Conservation (phyloP, 2,329 filamentous ascomycete species). For the Cercospora sp. region DNA sequence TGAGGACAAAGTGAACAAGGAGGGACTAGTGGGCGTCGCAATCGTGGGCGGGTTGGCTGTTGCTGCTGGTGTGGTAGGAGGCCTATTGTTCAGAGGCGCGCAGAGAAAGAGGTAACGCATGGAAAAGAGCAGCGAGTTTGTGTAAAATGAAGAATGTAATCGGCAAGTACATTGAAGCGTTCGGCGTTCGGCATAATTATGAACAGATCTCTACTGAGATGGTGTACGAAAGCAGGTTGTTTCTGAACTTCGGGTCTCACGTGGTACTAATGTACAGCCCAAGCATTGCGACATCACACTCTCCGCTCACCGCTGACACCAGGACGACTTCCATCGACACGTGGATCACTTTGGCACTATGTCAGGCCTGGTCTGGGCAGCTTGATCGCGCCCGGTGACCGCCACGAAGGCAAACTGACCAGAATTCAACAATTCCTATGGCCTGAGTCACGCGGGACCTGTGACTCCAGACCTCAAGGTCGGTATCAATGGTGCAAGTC, state of each 20-base stretch:
- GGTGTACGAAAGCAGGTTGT: constrained; percentile 6
- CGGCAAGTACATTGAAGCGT: constrained; percentile 10
- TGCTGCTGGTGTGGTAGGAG: constrained; percentile 88
- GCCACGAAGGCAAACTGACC: background rate
- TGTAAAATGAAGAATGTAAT: background rate
- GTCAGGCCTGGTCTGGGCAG: background rate
- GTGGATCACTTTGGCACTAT: background rate
- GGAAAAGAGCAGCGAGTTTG: background rate
- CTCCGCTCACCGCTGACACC: background rate
- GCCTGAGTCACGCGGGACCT: background rate
- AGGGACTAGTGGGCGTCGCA: constrained; percentile 89
- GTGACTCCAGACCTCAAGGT: background rate
- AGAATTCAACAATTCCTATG: background rate
- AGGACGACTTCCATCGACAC: background rate
- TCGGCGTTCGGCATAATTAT: constrained; percentile 2
- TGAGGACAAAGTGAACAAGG: constrained; percentile 93
- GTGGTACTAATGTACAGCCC: background rate
- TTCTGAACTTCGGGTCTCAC: background rate
- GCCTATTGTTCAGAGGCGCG: constrained; percentile 76
- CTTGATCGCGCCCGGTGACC: background rate
- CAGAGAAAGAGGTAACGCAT: constrained; percentile 34
- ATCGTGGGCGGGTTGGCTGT: constrained; percentile 92
- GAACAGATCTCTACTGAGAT: constrained; percentile 4
- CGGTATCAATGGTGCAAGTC: background rate
- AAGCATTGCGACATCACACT: background rate